phyloP scores from a whole-genome alignment of 768 basidiomycete genomes.

The Filobasidium floriforme region DNA sequence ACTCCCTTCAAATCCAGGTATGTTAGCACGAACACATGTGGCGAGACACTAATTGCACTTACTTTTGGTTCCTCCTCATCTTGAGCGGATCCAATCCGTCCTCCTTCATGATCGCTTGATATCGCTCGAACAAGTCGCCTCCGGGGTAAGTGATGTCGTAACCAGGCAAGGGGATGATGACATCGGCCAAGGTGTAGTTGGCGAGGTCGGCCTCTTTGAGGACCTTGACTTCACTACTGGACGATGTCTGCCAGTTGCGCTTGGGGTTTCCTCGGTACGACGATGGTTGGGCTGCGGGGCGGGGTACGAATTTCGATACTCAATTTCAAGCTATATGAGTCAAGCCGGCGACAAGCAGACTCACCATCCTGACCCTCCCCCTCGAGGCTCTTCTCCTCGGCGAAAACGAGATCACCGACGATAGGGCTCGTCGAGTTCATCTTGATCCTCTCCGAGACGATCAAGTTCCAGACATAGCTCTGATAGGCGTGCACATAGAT shows the following conservation, averaged over 20 bases:
- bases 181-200: slow-evolving; percentile 83
- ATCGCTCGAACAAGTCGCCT: slow-evolving; percentile 75
- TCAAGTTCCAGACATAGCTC: slow-evolving; percentile 96
- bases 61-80: slow-evolving; percentile 85
- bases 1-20: slow-evolving; percentile 57
- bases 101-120: slow-evolving; percentile 66
- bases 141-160: slow-evolving; percentile 89
- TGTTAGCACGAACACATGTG: background rate
- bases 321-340: too few relatives aligned
- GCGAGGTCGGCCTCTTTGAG: slow-evolving; percentile 68
- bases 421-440: slow-evolving; percentile 61
- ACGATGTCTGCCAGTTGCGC: slow-evolving; percentile 37
- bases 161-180: slow-evolving; percentile 95
- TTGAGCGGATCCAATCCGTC: slow-evolving; percentile 82
- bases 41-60: slow-evolving; percentile 9
- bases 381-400: slow-evolving; percentile 43
- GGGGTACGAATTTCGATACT: too few relatives aligned
- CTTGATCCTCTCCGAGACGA: slow-evolving; percentile 86
- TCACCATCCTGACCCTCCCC: slow-evolving; percentile 32
- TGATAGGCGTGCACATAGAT: slow-evolving; percentile 99
- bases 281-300: slow-evolving; percentile 11
- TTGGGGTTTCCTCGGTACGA: slow-evolving; percentile 22
- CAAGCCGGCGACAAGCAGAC: too few relatives aligned
- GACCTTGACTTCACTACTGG: slow-evolving; percentile 58
- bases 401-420: slow-evolving; percentile 85